These are phyloP conservation scores for Hypoxylon rubiginosum DNA, from an alignment of 2,329 filamentous ascomycete genomes.

Conservation along the genomic window DNA sequence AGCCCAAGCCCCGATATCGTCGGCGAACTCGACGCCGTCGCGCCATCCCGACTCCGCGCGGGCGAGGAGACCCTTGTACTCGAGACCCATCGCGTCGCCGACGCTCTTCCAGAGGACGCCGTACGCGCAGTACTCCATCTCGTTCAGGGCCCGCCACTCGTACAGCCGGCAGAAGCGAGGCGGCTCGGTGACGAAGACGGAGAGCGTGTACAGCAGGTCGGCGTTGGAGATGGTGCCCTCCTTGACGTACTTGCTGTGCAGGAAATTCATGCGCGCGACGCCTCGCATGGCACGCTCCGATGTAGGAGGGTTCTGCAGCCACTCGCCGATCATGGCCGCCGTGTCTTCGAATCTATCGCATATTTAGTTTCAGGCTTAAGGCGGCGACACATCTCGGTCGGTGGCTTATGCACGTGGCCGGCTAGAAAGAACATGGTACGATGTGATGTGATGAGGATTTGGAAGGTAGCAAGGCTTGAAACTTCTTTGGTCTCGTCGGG, in stretches of 20 bases:
- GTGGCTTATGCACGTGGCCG: background rate
- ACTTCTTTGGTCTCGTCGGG: background rate
- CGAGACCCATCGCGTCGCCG: slow-evolving; percentile 77
- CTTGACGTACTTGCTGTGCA: slow-evolving; percentile 53
- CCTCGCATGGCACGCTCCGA: slow-evolving; percentile 53
- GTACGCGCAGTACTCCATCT: slow-evolving; percentile 76
- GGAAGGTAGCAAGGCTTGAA: background rate
- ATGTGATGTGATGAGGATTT: background rate
- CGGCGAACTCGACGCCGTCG: slow-evolving; percentile 66
- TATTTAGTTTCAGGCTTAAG: slow-evolving; percentile 5
- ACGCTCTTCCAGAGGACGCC: slow-evolving; percentile 79
- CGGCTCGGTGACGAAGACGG: slow-evolving; percentile 76
- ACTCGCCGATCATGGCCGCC: slow-evolving; percentile 50
- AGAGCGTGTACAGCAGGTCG: slow-evolving; percentile 57
- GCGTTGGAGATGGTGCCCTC: slow-evolving; percentile 55
- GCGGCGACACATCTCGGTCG: background rate
- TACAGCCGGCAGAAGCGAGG: slow-evolving; percentile 72
- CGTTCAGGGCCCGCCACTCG: slow-evolving; percentile 78
- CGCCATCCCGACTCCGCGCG: slow-evolving; percentile 53
- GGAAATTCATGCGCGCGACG: slow-evolving; percentile 57
- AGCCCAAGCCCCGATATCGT: slow-evolving; percentile 64
- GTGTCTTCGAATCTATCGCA: slow-evolving; percentile 52
- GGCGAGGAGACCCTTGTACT: slow-evolving; percentile 58
- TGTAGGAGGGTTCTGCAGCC: slow-evolving; percentile 53
- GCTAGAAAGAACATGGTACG: background rate